Evolutionary conservation across 352 stramenopile species (phyloP), one percentile per base, ranked within the genome.

Genomic region (Globisporangium abappressorium): DNA sequence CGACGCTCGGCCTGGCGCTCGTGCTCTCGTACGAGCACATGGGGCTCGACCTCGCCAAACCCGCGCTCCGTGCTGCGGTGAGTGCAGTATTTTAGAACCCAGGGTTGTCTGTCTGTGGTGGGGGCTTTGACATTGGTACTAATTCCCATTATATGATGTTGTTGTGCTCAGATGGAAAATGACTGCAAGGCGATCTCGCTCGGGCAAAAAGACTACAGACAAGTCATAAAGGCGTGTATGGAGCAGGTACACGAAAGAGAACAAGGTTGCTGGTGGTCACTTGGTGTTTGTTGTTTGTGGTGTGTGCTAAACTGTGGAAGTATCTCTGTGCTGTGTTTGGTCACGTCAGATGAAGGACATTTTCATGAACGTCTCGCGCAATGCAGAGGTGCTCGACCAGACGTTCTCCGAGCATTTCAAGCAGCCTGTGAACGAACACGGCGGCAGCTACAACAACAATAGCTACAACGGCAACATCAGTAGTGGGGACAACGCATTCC

Each of bases 21-120:
- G 94, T 99, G 55, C 65, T 94, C 22, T 91, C 85, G n/a, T 97
- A 96, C 69, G 87, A 97, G 60, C 77, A 95, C 49, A 94, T 99
- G 96, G 95, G 97, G 11, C 91, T 99, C 46, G 95, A 98, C 57
- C 73, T 99, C 20, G 98, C 98, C 53, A 98, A 98, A 79, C 97
- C 97, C 8, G 89, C 97, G 66, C 80, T 99, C 38, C 87, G 97
- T 53, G 85, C 92, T 57, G 81, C 87, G 60, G 89, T 96, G 54
- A 33, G 33, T n/a, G 14, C 5, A 28, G 49, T 34, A 26, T 59
- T 41, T 7, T 46, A 8, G 9, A 36, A 60, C 12, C 22, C 22
- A 14, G 4, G 34, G 15, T 24, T 58, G 14, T 38, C 22, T 24
- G 15, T 18, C 14, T 26, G 15, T 60, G 28, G 8, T 43, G 54